Percentiles rank a stretch among this genome's conserved stretches.
Conservation (phyloP, 1,284 basidiomycete species). For the Mycosarcoma mackinlayi region DNA sequence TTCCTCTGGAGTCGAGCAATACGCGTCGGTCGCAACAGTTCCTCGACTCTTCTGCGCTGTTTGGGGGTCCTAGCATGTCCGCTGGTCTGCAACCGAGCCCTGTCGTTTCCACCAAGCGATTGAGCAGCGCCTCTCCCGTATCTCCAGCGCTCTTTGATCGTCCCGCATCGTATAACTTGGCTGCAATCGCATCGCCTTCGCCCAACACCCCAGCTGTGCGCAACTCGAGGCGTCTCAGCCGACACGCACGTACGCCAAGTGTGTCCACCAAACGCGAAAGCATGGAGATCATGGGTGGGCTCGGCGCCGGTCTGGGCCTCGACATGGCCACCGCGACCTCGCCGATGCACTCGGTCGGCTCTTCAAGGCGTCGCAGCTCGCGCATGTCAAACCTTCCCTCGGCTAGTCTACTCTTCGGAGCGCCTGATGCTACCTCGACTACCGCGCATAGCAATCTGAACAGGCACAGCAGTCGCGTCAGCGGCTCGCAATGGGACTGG, state of each 20-base stretch:
- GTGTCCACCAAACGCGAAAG: conserved; percentile 60
- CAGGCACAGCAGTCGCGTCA: conserved; percentile 14
- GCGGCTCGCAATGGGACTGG: conserved; percentile 47
- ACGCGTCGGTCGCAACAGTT: conserved; percentile 41
- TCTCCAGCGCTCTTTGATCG: conserved; percentile 25
- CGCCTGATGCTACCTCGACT: conserved; percentile 10
- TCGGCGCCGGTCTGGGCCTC: conserved; percentile 49
- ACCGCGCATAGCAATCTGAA: not conserved
- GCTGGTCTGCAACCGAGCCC: conserved; percentile 7
- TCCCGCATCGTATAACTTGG: conserved; percentile 5
- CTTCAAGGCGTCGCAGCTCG: conserved; percentile 43
- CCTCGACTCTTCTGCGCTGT: conserved; percentile 36
- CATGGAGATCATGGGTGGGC: conserved; percentile 64
- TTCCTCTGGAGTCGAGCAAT: not conserved
- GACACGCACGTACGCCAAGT: conserved; percentile 56
- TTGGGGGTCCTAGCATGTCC: conserved; percentile 8
- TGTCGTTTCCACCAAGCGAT: conserved; percentile 13
- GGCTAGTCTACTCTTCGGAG: conserved; percentile 53
- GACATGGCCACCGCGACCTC: conserved; percentile 22
- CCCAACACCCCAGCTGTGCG: conserved; percentile 14
- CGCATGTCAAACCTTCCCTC: conserved; percentile 53
- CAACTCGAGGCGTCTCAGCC: conserved; percentile 47
- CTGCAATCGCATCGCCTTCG: conserved; percentile 10
- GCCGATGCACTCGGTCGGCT: conserved; percentile 18
- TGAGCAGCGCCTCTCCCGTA: conserved; percentile 13